A percentile compares a stretch with the other conserved stretches of the same genome.
Conservation (phyloP, 208 protist species). For the Leishmania major region DNA sequence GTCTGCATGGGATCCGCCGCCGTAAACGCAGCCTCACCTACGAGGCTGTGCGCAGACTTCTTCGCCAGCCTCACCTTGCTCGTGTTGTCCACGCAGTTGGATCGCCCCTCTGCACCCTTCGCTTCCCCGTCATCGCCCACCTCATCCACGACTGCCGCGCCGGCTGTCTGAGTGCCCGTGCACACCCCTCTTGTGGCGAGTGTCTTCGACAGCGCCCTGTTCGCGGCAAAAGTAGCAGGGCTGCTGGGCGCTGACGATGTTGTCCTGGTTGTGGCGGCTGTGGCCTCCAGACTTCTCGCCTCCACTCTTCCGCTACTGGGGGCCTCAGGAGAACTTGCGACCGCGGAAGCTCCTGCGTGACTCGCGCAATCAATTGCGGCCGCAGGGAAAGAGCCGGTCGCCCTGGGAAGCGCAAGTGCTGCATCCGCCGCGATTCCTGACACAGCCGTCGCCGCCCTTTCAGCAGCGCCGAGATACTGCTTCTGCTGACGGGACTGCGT, state of each 20-base stretch:
- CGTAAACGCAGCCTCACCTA: not conserved
- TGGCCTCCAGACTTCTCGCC: not conserved
- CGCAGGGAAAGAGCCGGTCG: not conserved
- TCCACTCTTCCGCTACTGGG: too few relatives aligned
- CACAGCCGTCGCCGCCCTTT: not conserved
- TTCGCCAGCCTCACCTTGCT: not conserved
- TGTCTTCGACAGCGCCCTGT: not conserved
- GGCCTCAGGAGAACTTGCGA: not conserved
- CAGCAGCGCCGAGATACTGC: not conserved
- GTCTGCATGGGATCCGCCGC: not conserved
- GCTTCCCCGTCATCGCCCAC: not conserved
- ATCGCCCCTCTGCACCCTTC: not conserved
- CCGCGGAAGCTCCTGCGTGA: not conserved
- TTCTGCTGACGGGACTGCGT: conserved; percentile 1
- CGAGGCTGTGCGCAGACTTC: not conserved
- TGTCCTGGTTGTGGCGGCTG: not conserved
- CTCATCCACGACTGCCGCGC: not conserved
- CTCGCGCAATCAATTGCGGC: not conserved
- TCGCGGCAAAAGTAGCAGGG: not conserved
- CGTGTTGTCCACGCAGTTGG: not conserved
- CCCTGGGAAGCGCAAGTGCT: not conserved
- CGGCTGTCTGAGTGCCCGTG: not conserved
- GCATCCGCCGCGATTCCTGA: not conserved
- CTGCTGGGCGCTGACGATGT: not conserved
- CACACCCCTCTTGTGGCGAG: not conserved